These are phyloP conservation scores for Achaetomium macrosporum DNA, from an alignment of 2,329 filamentous ascomycete species.

Conservation along the genomic window DNA sequence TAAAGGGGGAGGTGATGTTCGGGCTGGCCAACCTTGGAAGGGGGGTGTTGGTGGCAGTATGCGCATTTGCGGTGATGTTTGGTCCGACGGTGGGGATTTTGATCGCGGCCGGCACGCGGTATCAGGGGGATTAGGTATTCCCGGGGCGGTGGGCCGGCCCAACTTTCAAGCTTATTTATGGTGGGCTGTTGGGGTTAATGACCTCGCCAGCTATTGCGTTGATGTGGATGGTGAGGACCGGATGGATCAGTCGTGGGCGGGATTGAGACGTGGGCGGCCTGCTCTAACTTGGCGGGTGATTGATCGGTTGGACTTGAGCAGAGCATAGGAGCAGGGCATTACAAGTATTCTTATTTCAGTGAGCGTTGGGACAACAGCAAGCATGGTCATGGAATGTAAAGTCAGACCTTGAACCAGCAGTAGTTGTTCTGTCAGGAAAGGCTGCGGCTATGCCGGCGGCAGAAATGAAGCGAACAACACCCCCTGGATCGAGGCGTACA, in stretches of 20 bases:
- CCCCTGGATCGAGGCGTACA: conserved; percentile 79
- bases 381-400: neutral
- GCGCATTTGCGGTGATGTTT: conserved; percentile 40
- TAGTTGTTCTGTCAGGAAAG: no score
- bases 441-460: conserved; percentile 63
- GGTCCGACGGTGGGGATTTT: conserved; percentile 39
- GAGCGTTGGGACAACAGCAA: neutral
- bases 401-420: no score
- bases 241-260: conserved; percentile 35
- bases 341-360: neutral
- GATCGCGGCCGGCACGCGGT: conserved; percentile 32
- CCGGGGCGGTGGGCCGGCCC: conserved; percentile 40
- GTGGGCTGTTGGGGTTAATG: conserved; percentile 40
- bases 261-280: neutral
- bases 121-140: conserved; percentile 41
- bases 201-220: conserved; percentile 43
- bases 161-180: conserved; percentile 45
- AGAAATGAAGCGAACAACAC: conserved; percentile 84
- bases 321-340: neutral
- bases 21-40: conserved; percentile 33
- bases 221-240: conserved; percentile 47
- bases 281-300: neutral
- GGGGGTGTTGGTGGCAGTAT: conserved; percentile 32
- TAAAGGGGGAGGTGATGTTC: conserved; percentile 30
- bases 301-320: neutral